Percentiles rank a stretch among this genome's conserved stretches.
Conservation (phyloP, 2,329 filamentous ascomycete genomes). For the Aspergillus caelatus region DNA sequence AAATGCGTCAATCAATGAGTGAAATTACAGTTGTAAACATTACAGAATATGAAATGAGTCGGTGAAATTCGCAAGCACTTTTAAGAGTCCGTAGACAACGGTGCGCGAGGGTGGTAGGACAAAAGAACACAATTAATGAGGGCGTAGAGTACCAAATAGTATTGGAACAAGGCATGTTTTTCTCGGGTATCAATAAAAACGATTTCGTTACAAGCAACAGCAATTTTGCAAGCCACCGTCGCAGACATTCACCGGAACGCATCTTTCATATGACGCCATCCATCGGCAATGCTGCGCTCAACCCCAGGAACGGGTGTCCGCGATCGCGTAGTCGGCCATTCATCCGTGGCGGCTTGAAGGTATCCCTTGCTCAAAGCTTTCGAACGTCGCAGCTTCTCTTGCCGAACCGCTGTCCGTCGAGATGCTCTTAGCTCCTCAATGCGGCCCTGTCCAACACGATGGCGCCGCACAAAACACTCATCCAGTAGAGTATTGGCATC, state of each 20-base stretch:
- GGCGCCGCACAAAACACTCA: constrained; percentile 76
- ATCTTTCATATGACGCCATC: constrained; percentile 39
- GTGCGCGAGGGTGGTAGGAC: not conserved
- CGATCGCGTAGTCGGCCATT: constrained; percentile 32
- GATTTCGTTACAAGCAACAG: constrained; percentile 8
- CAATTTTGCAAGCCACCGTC: not conserved
- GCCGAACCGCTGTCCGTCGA: constrained; percentile 56
- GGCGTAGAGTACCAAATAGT: not conserved
- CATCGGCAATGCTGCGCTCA: constrained; percentile 37
- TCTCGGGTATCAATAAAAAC: constrained; percentile 21
- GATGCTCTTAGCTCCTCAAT: constrained; percentile 77
- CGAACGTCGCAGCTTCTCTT: constrained; percentile 45
- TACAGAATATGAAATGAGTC: not conserved
- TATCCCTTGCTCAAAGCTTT: constrained; percentile 38
- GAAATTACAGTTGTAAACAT: constrained; percentile 6
- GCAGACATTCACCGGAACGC: constrained; percentile 31
- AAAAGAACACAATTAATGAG: not conserved
- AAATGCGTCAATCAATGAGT: not conserved
- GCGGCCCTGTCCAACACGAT: constrained; percentile 77
- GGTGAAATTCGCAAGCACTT: not conserved
- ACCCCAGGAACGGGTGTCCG: constrained; percentile 32
- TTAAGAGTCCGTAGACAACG: no score
- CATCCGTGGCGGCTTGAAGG: constrained; percentile 35
- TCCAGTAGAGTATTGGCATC: constrained; percentile 84
- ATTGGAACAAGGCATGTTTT: constrained; percentile 9